Percentiles rank a stretch among this genome's conserved stretches.
phyloP scores from a whole-genome alignment of 2,329 filamentous ascomycete species.

The Microdochium nivale region DNA sequence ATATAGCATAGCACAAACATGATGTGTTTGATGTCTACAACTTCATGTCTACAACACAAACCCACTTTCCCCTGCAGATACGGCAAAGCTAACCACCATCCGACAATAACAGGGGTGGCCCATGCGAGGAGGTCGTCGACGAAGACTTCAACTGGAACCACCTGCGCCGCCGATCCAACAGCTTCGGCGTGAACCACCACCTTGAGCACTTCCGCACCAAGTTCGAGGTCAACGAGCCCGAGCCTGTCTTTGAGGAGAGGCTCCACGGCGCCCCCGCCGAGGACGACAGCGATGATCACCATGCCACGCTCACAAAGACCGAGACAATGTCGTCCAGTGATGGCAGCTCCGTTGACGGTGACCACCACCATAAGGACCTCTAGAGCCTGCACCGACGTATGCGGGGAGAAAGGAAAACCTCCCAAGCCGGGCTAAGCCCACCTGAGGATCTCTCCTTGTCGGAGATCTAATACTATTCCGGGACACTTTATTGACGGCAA shows the following conservation, averaged over 20 bases:
- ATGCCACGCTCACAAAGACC: slow-evolving; percentile 45
- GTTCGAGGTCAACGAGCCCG: slow-evolving; percentile 82
- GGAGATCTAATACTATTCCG: too few species aligned
- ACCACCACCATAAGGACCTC: slow-evolving; percentile 17
- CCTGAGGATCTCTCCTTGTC: too few species aligned
- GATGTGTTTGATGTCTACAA: too few species aligned
- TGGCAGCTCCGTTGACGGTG: slow-evolving; percentile 49
- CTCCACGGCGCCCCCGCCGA: slow-evolving; percentile 57
- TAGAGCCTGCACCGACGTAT: too few species aligned
- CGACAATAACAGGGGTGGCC: slow-evolving; percentile 58
- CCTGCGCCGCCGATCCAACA: slow-evolving; percentile 86
- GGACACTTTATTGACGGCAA: too few species aligned
- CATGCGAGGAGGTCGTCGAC: slow-evolving; percentile 78
- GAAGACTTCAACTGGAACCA: slow-evolving; percentile 78
- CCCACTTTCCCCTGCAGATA: too few species aligned
- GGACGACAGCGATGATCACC: too few species aligned
- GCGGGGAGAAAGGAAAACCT: too few species aligned
- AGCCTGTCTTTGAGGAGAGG: slow-evolving; percentile 87
- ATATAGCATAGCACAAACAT: too few species aligned
- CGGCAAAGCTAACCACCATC: slow-evolving; percentile 1
- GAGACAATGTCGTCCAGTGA: slow-evolving; percentile 52
- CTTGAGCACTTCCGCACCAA: slow-evolving; percentile 87
- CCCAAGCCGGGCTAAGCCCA: too few species aligned
- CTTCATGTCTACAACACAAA: too few species aligned
- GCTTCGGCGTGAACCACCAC: slow-evolving; percentile 62